Base-by-base conservation (phyloP, 768 basidiomycete species). In the Pleurotus platypus region DNA sequence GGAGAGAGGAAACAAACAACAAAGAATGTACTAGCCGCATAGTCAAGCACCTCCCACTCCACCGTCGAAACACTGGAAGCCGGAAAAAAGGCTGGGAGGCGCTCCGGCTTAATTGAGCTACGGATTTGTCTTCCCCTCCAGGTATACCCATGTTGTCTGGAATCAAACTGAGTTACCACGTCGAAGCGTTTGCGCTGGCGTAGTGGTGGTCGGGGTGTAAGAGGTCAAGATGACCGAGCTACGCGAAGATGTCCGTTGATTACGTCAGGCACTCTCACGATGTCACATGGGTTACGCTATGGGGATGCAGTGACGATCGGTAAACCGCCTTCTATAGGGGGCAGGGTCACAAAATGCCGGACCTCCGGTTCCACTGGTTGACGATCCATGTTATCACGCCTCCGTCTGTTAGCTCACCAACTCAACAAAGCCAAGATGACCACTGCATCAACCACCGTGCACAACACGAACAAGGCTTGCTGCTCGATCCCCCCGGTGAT, bases 31-130 rank as follows among this genome's bases (percentile, higher is more conserved):
- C 67, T 85, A 81, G 76, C 79, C 64, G 63, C 87, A 87, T 85
- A 89, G 87, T 89, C 87, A 85, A 89, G 85, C 84, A 75, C 72
- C 73, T 77, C 72, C 76, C 75, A 75, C 75, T 71, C 71, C 75
- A 72, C 70, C 69, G 68, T 13, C 67, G 61, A 53, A 64, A 66
- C 67, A 74, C 69, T 67, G 67, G 67, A 60, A 61, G 69, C 67
- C 16, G 26, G 56, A 58, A 63, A 63, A 20, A 20, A 35, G 11
- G 72, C 73, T 79, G 68, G 77, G 72, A 77, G 74, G 73, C 69
- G 82, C 85, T 87, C 86, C 87, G 87, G 87, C 87, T 89, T 89
- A 89, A 87, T 86, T 87, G 86, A 73, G 76, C 79, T 45, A 45
- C n/a, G n/a, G 15, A 40, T 59, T 45, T 39, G 62, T 82, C 75